Evolutionary conservation across 805 yeast genomes (phyloP).

Genomic region (Blastobotrys chiropterorum): DNA sequence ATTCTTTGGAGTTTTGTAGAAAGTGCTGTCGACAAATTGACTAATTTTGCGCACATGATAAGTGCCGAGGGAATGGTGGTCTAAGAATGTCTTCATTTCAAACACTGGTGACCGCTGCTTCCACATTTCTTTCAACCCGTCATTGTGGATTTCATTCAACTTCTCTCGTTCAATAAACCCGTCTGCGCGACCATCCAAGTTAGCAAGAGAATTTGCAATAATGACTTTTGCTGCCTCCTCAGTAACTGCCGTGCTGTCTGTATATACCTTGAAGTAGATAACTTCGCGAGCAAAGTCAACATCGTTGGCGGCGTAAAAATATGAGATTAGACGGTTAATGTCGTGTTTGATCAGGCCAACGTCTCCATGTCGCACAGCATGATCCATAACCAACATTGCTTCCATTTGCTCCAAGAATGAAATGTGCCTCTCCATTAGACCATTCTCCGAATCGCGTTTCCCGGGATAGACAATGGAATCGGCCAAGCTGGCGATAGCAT

Average conservation of each 20-base stretch:
- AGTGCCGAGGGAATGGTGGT: not conserved
- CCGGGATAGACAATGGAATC: not conserved
- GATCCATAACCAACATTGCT: not conserved
- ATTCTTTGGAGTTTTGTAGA: too few relatives aligned
- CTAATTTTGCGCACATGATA: not conserved
- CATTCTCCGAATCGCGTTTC: not conserved
- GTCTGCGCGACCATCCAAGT: not conserved
- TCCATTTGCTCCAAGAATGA: not conserved
- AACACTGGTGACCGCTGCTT: not conserved
- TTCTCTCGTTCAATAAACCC: not conserved
- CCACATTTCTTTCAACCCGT: not conserved
- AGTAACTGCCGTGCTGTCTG: not conserved
- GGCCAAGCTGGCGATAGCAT: not conserved
- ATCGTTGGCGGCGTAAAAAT: not conserved
- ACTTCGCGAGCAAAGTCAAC: not conserved
- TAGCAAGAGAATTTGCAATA: not conserved
- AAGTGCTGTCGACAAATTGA: not conserved
- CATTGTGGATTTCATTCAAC: not conserved
- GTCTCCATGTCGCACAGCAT: not conserved
- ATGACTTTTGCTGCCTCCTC: not conserved
- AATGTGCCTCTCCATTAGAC: not conserved
- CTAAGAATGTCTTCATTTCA: not conserved
- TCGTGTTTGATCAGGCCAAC: not conserved
- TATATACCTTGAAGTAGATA: not conserved
- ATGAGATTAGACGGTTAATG: not conserved